A percentile compares a stretch with the other conserved stretches of the same genome.
These are phyloP conservation scores for Syzygium malaccense DNA, from an alignment of 441 rosid species.

Conservation along the genomic window DNA sequence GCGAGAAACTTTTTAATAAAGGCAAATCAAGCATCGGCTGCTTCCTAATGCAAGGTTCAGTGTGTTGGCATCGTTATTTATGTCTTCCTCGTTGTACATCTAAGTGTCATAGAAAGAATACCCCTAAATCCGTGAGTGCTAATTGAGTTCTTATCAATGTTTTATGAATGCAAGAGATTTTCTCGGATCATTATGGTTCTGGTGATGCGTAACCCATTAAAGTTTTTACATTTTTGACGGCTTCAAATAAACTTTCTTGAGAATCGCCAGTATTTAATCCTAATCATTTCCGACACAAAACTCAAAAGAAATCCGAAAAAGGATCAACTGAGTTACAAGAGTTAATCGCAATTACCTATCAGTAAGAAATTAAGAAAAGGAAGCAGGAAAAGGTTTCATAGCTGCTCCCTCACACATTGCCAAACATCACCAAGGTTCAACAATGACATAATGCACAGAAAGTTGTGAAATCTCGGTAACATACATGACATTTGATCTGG, in stretches of 20 bases:
- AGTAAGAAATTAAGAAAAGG: background rate
- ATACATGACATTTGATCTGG: background rate
- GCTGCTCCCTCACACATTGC: background rate
- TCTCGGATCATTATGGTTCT: too few species aligned
- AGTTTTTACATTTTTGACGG: background rate
- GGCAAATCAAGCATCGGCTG: background rate
- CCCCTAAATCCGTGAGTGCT: rapidly evolving
- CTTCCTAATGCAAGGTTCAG: background rate
- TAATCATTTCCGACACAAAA: background rate
- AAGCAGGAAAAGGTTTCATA: background rate
- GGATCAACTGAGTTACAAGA: background rate
- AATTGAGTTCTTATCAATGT: background rate
- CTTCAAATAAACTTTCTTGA: background rate
- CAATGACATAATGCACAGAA: background rate
- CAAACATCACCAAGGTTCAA: background rate
- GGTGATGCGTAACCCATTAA: background rate
- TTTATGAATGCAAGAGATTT: too few species aligned
- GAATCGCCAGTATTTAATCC: background rate
- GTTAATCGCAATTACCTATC: background rate
- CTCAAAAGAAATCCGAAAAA: background rate
- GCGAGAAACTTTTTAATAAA: background rate
- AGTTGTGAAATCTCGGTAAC: background rate
- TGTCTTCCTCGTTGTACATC: background rate
- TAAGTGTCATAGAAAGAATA: background rate
- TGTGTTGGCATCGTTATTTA: background rate